Percentiles rank a stretch among this genome's conserved stretches.
phyloP scores from a whole-genome alignment of 1,139 yeast species.

The Yamadazyma atlantica region DNA sequence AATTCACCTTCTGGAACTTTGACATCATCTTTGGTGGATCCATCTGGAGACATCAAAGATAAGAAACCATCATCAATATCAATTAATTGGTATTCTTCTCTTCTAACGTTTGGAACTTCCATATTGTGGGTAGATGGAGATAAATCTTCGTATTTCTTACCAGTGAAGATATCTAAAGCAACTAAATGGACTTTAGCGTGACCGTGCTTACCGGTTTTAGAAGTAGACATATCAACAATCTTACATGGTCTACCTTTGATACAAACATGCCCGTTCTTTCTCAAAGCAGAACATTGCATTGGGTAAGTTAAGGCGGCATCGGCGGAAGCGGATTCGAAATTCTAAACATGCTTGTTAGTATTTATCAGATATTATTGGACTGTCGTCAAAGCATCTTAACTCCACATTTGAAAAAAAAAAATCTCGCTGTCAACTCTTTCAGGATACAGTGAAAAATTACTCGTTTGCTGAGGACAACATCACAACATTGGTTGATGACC shows the following conservation, averaged over 20 bases:
- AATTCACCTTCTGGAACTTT: constrained; percentile 97
- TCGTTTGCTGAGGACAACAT: not conserved
- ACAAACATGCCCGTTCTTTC: constrained; percentile 99
- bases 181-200: constrained; percentile 99
- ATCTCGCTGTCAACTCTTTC: not conserved
- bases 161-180: constrained; percentile 98
- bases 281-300: constrained; percentile 99
- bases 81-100: constrained; percentile 95
- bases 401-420: not conserved
- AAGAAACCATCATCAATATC: constrained; percentile 98
- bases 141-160: constrained; percentile 98
- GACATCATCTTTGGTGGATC: constrained; percentile 99
- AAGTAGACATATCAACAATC: constrained; percentile 99
- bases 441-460: not conserved
- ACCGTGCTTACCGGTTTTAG: constrained; percentile 99
- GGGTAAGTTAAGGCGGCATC: constrained; percentile 99
- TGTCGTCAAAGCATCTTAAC: too few relatives aligned
- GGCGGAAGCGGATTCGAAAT: constrained; percentile 97
- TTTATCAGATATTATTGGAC: not conserved
- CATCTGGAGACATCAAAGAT: constrained; percentile 93
- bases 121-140: constrained; percentile 99
- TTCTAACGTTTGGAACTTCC: constrained; percentile 98
- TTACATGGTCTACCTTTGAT: constrained; percentile 99
- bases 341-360: constrained; percentile 51
- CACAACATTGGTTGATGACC: too few relatives aligned